phyloP scores from a whole-genome alignment of 108 stramenopile genomes.

The Fragilaria crotonensis region DNA sequence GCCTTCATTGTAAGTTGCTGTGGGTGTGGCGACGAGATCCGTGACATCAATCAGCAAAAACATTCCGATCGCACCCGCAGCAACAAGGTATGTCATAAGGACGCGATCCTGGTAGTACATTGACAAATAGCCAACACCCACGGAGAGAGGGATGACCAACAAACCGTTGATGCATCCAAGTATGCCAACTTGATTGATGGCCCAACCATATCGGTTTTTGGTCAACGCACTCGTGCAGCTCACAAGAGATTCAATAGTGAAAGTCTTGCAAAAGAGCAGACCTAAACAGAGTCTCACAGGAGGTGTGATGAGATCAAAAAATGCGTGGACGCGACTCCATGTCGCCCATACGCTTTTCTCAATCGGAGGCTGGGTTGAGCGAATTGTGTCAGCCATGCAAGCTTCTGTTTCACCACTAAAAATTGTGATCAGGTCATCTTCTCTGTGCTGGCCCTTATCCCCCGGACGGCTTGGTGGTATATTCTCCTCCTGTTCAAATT shows the following conservation, averaged over 20 bases:
- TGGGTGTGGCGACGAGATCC: slow-evolving; percentile 38
- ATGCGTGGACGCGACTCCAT: slow-evolving; percentile 6
- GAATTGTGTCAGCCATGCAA: neutral
- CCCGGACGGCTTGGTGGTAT: neutral
- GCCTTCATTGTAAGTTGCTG: slow-evolving; percentile 43
- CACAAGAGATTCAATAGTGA: slow-evolving; percentile 71
- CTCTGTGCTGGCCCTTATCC: neutral
- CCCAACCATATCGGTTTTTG: slow-evolving; percentile 81
- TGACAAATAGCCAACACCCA: slow-evolving; percentile 57
- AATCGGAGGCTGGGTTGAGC: neutral
- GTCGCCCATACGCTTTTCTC: neutral
- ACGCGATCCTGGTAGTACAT: slow-evolving; percentile 44
- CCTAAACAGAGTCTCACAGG: slow-evolving; percentile 57
- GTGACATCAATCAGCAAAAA: slow-evolving; percentile 53
- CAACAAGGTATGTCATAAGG: slow-evolving; percentile 44
- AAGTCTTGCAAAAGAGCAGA: slow-evolving; percentile 76
- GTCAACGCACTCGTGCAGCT: slow-evolving; percentile 69
- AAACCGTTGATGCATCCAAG: slow-evolving; percentile 73
- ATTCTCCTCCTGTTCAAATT: neutral
- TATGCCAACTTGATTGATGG: slow-evolving; percentile 64
- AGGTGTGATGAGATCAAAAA: slow-evolving; percentile 31
- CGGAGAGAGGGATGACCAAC: slow-evolving; percentile 71
- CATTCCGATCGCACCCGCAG: slow-evolving; percentile 39
- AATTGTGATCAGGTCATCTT: slow-evolving; percentile 17
- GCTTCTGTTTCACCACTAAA: slow-evolving; percentile 17